phyloP scores from a whole-genome alignment of 208 protist genomes.

The Leishmania lainsoni region DNA sequence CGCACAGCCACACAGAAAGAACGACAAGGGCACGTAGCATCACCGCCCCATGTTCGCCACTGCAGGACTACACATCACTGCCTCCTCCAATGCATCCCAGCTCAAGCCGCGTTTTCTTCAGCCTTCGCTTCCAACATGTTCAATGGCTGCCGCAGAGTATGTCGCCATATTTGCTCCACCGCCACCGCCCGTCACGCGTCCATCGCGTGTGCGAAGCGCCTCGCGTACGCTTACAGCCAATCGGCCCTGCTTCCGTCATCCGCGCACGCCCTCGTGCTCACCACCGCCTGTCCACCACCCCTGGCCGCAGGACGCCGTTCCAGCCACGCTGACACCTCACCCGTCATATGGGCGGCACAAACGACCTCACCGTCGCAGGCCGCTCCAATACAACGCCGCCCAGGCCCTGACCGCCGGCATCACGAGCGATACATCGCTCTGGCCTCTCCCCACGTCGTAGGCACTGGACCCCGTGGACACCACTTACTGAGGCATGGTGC shows the following conservation, averaged over 20 bases:
- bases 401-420: no score
- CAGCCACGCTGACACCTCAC: no score
- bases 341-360: no score
- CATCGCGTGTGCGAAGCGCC: neutral
- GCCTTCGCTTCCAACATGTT: neutral
- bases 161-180: no score
- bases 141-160: neutral
- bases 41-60: neutral
- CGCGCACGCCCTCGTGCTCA: no score
- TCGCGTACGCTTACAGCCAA: no score
- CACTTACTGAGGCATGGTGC: neutral
- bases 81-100: neutral
- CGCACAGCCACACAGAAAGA: neutral
- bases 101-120: neutral
- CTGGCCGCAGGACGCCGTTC: no score
- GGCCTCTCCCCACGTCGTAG: neutral
- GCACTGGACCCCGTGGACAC: neutral
- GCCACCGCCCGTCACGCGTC: neutral
- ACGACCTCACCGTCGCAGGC: no score
- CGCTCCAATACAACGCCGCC: no score
- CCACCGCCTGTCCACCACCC: no score
- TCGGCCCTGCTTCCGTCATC: no score
- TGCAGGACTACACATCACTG: neutral
- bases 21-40: neutral
- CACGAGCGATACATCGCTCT: neutral